A percentile compares a stretch with the other conserved stretches of the same genome.
These are phyloP conservation scores for Ophiocordyceps unilateralis DNA, from an alignment of 2,329 filamentous ascomycete genomes.

Conservation along the genomic window DNA sequence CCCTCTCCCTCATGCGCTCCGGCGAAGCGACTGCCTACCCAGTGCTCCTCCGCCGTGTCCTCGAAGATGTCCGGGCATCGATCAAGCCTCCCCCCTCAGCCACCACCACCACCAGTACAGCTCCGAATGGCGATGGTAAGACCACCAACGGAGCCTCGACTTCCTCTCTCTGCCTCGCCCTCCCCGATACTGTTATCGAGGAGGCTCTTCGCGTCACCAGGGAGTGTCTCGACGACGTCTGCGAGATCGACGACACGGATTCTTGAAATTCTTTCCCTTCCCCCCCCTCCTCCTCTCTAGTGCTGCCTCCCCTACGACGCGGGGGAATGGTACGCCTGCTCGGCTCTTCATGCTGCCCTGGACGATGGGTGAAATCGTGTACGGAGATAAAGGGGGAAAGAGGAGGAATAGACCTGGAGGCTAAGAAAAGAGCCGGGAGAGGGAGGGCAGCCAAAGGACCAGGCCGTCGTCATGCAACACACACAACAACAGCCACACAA, in stretches of 20 bases:
- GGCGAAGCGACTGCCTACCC: slow-evolving; percentile 44
- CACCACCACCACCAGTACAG: slow-evolving; percentile 10
- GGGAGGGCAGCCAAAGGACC: background rate
- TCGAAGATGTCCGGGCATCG: slow-evolving; percentile 39
- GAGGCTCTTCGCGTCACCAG: slow-evolving; percentile 43
- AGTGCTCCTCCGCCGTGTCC: slow-evolving; percentile 39
- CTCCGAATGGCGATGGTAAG: slow-evolving; percentile 14
- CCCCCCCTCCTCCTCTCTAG: background rate
- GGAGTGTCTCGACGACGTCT: slow-evolving; percentile 37
- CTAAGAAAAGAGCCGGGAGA: background rate
- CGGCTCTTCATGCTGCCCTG: background rate
- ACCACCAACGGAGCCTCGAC: background rate
- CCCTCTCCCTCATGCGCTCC: slow-evolving; percentile 40
- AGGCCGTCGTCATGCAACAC: background rate
- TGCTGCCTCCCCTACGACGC: background rate
- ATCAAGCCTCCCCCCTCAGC: slow-evolving; percentile 18
- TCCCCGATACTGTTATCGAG: slow-evolving; percentile 42
- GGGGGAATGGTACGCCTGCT: background rate
- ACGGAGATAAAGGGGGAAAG: background rate
- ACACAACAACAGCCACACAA: background rate
- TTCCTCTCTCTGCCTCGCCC: slow-evolving; percentile 22
- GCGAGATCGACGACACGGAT: slow-evolving; percentile 16
- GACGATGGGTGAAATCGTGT: background rate
- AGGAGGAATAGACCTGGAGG: background rate
- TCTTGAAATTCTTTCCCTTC: background rate